These are phyloP conservation scores for Oryza glaberrima DNA, from an alignment of 176 grass and related monocot species.

Conservation along the genomic window DNA sequence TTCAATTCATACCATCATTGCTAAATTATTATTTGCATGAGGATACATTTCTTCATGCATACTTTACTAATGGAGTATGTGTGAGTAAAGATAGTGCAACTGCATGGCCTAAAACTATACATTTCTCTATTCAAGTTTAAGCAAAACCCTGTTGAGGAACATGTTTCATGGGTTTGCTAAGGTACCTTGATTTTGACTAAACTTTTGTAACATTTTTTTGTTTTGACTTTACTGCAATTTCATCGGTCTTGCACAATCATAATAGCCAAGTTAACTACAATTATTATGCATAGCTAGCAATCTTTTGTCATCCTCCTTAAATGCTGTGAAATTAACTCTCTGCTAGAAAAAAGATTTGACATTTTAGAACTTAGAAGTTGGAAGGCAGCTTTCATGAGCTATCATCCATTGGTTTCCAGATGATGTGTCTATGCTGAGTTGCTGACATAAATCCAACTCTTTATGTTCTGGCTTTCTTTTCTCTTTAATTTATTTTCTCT, in stretches of 20 bases:
- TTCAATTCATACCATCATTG: neutral
- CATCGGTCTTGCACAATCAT: neutral
- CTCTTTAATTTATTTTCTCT: neutral
- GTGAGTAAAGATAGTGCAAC: conserved; percentile 11
- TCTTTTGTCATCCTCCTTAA: conserved; percentile 35
- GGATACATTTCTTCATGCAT: conserved; percentile 27
- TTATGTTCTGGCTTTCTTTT: conserved; percentile 23
- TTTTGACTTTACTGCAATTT: neutral
- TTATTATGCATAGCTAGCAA: conserved; percentile 19
- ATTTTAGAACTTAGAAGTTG: neutral
- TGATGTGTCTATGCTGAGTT: conserved; percentile 15
- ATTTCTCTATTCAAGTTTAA: conserved; percentile 21
- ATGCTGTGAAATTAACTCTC: neutral
- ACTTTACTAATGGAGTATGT: neutral
- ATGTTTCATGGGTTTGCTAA: neutral
- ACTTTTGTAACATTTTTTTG: neutral
- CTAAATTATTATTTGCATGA: neutral
- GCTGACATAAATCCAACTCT: conserved; percentile 10
- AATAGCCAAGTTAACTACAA: neutral
- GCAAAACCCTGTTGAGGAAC: neutral
- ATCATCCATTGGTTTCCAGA: neutral
- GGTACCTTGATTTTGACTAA: conserved; percentile 22
- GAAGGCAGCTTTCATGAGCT: conserved; percentile 8
- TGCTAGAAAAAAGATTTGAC: neutral
- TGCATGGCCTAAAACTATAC: conserved; percentile 12